Evolutionary conservation across 1,139 yeast genomes (phyloP), one percentile per base, ranked within the genome.

Genomic region (Wickerhamomyces sp.): DNA sequence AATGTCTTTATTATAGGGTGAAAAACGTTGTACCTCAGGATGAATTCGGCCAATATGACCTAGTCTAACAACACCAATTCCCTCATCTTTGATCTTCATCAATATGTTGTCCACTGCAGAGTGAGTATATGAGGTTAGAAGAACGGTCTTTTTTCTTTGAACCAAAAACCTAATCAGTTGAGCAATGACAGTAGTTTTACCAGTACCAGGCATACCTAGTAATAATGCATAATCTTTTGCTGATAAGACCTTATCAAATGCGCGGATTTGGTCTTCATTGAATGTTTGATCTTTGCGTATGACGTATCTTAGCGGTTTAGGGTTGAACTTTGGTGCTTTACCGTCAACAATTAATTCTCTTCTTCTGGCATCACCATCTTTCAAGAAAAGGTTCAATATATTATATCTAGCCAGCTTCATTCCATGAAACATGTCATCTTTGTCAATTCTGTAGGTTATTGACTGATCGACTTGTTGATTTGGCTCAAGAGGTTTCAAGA

Each of bases 121-220:
- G 58, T 92, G 95, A 0, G 99, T 92, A 56, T 87, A 89, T 0
- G 96, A 86, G 0, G 97, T 77, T 36, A 94, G 63, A 31, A 92
- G 65, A 0, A 92, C 83, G 0, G 86, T 68, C 52, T 85, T 84
- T 2, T 78, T 79, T 28, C 71, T 71, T 1, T 61, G 60, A 0
- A 82, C 84, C 27, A 92, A 61, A 29, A 73, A 64, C 43, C 73
- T 69, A 33, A 90, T 82, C 14, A 92, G 59, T 35, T 82, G 81
- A 0, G 95, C 87, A 43, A 92, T 87, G 0, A 90, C 84, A 0
- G 97, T 90, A 0, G 98, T 92, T 57, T 94, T 92, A 14, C 99
- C 99, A 0, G 98, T 92, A 2, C 99, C 99, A 0, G 98, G 98
- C 98, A 94, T 92, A 1, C 99, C 99, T 42, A 90, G 64, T 26